Conservation (phyloP, 345 rosid genomes). For the Citrus glauca region DNA sequence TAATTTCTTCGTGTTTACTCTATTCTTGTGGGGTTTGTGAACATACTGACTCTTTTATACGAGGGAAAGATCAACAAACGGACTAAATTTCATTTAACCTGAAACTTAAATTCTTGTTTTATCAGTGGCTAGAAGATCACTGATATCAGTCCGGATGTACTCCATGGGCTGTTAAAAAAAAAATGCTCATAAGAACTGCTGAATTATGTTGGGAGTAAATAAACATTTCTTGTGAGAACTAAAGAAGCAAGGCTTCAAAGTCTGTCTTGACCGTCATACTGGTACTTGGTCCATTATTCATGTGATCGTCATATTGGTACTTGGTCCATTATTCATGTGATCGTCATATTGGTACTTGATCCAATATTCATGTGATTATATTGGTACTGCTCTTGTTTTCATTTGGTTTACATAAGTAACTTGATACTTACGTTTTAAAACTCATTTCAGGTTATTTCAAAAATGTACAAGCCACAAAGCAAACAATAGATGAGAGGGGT, state of each 20-base stretch:
- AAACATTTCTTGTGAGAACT: not conserved
- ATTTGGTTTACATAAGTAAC: not conserved
- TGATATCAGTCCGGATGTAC: not conserved
- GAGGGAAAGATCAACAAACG: too few relatives aligned
- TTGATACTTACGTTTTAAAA: not conserved
- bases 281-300: not conserved
- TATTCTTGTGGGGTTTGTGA: not conserved
- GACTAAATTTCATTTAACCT: not conserved
- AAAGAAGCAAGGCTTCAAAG: not conserved
- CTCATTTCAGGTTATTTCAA: slow-evolving; percentile 62
- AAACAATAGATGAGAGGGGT: slow-evolving; percentile 65
- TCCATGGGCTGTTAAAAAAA: not conserved
- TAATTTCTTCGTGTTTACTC: not conserved
- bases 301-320: not conserved
- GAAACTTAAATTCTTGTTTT: not conserved
- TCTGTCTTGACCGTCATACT: not conserved
- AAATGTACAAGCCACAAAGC: slow-evolving; percentile 70
- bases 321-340: not conserved
- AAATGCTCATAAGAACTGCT: not conserved
- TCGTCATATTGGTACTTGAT: not conserved
- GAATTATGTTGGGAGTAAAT: not conserved
- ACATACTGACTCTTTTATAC: not conserved
- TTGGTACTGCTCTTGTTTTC: not conserved
- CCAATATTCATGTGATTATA: not conserved
- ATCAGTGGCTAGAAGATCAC: not conserved